phyloP scores from a whole-genome alignment of 2,329 filamentous ascomycete species.

The Penicillium brevicompactum region DNA sequence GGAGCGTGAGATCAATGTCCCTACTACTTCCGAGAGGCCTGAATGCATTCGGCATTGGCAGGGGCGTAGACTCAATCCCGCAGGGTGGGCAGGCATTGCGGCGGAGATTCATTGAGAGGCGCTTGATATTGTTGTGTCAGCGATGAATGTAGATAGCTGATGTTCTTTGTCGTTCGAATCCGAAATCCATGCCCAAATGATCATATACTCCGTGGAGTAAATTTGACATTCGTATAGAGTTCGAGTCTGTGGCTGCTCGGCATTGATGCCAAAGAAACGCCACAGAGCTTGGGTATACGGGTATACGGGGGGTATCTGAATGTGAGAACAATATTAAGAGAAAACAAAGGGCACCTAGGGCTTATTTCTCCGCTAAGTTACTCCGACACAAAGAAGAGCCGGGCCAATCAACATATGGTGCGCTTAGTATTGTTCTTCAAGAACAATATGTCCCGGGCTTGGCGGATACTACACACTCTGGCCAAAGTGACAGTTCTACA shows the following conservation, averaged over 20 bases:
- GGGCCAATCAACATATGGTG: constrained; percentile 1
- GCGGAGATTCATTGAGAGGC: background rate
- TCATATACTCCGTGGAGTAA: too few relatives aligned
- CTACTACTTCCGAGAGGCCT: background rate
- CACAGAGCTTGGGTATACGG: background rate
- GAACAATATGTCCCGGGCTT: constrained; percentile 3
- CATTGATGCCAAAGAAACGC: background rate
- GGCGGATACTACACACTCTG: background rate
- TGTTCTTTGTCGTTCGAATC: background rate
- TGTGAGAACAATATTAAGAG: constrained; percentile 9
- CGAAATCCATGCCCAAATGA: too few relatives aligned
- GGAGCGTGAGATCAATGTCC: background rate
- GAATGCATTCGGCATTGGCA: background rate
- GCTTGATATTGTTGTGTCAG: constrained; percentile 7
- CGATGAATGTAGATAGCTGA: background rate
- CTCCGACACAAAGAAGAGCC: background rate
- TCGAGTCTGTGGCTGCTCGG: background rate
- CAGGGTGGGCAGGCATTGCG: background rate
- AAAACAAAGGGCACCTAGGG: background rate
- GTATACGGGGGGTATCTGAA: background rate
- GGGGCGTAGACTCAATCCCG: background rate
- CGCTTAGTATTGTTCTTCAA: constrained; percentile 6
- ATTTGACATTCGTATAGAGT: constrained; percentile 1
- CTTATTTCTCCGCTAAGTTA: background rate
- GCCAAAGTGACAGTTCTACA: background rate